Evolutionary conservation across 2,329 filamentous ascomycete genomes (phyloP), one percentile per base, ranked within the genome.

Genomic region (Fusarium nodosum): DNA sequence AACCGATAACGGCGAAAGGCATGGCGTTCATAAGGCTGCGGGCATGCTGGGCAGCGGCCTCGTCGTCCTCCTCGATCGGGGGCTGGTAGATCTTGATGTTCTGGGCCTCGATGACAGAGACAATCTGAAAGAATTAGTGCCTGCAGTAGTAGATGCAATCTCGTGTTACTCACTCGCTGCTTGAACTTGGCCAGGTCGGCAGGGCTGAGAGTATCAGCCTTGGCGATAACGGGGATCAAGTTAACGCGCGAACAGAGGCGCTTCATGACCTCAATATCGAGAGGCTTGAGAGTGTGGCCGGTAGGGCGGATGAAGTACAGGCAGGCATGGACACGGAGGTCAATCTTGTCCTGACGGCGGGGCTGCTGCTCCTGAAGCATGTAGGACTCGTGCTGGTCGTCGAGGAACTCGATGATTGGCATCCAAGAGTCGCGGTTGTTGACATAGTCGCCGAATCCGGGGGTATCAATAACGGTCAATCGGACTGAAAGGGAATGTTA

Each of bases 351-450:
- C 78, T 92, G 91, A 78, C 96, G 94, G 83, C 93, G 93, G 76
- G 97, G 96, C 85, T 99, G 96, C 84, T 99, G 96, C 89, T 99
- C 96, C 87, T 99, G 96, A 80, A 99, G 88, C 96, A 99, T 99
- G 85, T 99, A 99, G 38, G 96, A 99, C 87, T 99, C 96, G 82
- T 99, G 97, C 88, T 99, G 96, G 85, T 99, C 96, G 84, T 99
- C 96, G 77, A 99, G 88, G 87, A 99, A 99, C 84, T 99, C 96
- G 83, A 99, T 98, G 80, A 99, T 98, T 80, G 96, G 96, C 88
- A 97, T 97, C 96, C 96, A 99, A 69, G 96, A 98, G 83, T 99
- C 96, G 79, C 95, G 93, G 89, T 99, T 99, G 91, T 99, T 99
- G 82, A 99, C 96, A 80, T 99, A 99, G 88, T 99, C 96, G 82